Percentiles rank a stretch among this genome's conserved stretches.
phyloP scores from a whole-genome alignment of 352 stramenopile species.

The Pythium chondricola region DNA sequence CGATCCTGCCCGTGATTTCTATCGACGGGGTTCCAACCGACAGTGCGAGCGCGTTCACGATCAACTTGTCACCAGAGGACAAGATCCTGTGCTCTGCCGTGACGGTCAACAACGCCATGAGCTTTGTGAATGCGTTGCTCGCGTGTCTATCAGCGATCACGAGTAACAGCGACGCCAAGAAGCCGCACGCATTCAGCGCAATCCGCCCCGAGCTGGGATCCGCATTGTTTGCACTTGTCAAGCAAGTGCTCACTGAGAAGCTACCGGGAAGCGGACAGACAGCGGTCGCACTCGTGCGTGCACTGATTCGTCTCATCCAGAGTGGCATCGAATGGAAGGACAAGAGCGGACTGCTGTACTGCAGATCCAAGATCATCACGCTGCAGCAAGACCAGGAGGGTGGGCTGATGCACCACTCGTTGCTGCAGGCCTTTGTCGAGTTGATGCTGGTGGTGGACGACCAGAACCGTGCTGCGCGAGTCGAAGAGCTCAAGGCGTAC shows the following conservation, averaged over 20 bases:
- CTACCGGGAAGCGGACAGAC: slow-evolving; percentile 37
- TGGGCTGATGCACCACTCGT: slow-evolving; percentile 61
- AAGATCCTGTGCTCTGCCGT: slow-evolving; percentile 61
- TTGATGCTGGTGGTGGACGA: slow-evolving; percentile 81
- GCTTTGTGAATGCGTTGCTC: slow-evolving; percentile 59
- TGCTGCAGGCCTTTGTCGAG: slow-evolving; percentile 78
- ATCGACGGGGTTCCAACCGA: slow-evolving; percentile 24
- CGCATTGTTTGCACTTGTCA: slow-evolving; percentile 65
- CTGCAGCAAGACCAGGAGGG: slow-evolving; percentile 79
- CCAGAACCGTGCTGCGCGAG: slow-evolving; percentile 42
- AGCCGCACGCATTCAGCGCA: slow-evolving; percentile 2
- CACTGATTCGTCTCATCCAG: slow-evolving; percentile 59
- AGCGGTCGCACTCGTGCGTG: slow-evolving; percentile 57
- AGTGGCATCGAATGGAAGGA: slow-evolving; percentile 61
- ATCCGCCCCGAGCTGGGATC: slow-evolving; percentile 54
- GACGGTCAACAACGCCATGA: slow-evolving; percentile 50
- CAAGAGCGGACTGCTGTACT: slow-evolving; percentile 69
- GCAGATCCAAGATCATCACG: slow-evolving; percentile 80
- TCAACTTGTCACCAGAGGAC: slow-evolving; percentile 71
- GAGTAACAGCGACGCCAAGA: neutral
- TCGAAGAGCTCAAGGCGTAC: slow-evolving; percentile 47
- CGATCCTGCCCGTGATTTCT: slow-evolving; percentile 62
- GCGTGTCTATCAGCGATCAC: slow-evolving; percentile 15
- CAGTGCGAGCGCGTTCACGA: slow-evolving; percentile 27
- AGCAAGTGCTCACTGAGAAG: slow-evolving; percentile 65